Conservation (phyloP, 169 alveolate species). For the Plasmodium gonderi region DNA sequence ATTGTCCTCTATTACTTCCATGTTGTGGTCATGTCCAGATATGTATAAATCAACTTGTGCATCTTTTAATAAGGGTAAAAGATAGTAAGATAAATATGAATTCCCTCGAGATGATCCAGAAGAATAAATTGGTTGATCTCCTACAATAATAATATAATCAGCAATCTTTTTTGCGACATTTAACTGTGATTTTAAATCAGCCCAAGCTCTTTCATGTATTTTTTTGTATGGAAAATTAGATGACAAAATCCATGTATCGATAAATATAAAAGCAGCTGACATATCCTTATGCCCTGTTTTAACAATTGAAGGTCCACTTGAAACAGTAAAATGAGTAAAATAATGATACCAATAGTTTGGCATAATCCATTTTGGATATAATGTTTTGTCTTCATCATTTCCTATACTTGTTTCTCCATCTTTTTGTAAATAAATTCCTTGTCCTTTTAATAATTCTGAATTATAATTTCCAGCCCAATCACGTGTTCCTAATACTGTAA, state of each 20-base stretch:
- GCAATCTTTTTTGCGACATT: constrained; percentile 87
- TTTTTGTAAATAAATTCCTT: constrained; percentile 77
- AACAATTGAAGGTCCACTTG: constrained; percentile 81
- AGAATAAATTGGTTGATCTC: constrained; percentile 91
- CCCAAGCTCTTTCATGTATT: constrained; percentile 89
- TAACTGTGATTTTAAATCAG: constrained; percentile 87
- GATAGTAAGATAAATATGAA: constrained; percentile 84
- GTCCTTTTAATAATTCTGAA: constrained; percentile 83
- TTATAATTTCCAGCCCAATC: constrained; percentile 91
- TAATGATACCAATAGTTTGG: constrained; percentile 94
- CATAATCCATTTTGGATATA: constrained; percentile 90
- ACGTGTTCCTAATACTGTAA: constrained; percentile 89
- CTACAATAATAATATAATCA: constrained; percentile 91
- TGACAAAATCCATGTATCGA: constrained; percentile 92
- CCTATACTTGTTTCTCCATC: constrained; percentile 71
- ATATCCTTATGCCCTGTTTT: constrained; percentile 87
- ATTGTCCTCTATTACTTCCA: constrained; percentile 85
- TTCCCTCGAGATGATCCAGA: constrained; percentile 91
- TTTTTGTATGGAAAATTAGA: constrained; percentile 87
- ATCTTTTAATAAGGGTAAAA: constrained; percentile 88
- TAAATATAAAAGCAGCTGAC: constrained; percentile 89
- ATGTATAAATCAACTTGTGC: constrained; percentile 92
- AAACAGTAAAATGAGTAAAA: constrained; percentile 86
- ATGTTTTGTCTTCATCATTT: constrained; percentile 60
- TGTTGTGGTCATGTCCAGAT: constrained; percentile 90